These are phyloP conservation scores for Leishmania gerbilli DNA, from an alignment of 208 protist genomes.

Conservation along the genomic window DNA sequence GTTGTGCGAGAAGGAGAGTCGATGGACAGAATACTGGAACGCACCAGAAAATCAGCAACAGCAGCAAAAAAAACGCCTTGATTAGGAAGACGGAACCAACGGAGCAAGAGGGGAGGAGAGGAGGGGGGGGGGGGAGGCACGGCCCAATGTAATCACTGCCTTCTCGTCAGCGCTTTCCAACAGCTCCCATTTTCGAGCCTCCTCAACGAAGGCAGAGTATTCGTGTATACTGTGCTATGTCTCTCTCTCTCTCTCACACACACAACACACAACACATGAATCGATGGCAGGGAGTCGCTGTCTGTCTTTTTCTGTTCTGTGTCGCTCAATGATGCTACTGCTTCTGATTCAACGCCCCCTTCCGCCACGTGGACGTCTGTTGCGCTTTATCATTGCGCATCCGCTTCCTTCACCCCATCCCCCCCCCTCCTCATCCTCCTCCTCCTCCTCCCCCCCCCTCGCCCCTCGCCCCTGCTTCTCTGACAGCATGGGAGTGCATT, in stretches of 20 bases:
- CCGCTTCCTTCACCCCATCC: background rate
- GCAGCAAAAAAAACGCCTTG: too few species aligned
- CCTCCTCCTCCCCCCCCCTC: background rate
- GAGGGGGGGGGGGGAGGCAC: background rate
- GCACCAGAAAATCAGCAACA: too few species aligned
- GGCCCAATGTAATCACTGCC: background rate
- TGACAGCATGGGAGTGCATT: background rate
- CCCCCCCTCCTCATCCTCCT: too few species aligned
- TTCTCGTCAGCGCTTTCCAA: background rate
- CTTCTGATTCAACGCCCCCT: background rate
- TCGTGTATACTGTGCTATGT: background rate
- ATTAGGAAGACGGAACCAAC: background rate
- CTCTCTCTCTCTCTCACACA: background rate
- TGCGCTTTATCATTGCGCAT: background rate
- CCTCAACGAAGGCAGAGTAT: background rate
- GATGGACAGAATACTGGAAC: background rate
- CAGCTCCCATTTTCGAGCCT: background rate
- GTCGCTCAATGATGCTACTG: background rate
- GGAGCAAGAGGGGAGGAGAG: background rate
- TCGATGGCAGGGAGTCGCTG: background rate
- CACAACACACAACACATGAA: background rate
- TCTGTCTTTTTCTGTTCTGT: background rate
- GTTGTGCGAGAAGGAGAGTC: background rate
- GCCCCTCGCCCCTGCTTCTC: background rate
- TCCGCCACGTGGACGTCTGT: background rate